These are phyloP conservation scores for Phytophthora pluvialis DNA, from an alignment of 352 stramenopile species.

Conservation along the genomic window DNA sequence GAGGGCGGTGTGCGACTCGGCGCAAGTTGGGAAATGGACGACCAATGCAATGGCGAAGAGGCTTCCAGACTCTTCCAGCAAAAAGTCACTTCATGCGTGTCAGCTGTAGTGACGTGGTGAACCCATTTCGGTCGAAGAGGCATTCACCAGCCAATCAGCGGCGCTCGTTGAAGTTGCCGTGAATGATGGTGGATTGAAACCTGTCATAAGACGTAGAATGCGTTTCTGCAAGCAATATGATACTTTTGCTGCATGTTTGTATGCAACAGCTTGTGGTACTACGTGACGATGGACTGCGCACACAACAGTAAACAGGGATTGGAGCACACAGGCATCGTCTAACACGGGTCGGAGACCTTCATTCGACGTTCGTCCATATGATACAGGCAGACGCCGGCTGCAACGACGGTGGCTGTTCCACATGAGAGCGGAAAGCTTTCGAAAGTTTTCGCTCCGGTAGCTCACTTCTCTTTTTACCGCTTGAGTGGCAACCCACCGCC, in stretches of 20 bases:
- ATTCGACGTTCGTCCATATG: conserved; percentile 4
- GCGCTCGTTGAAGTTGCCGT: conserved; percentile 22
- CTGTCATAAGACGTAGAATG: conserved; percentile 12
- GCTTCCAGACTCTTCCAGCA: conserved; percentile 2
- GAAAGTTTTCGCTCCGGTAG: not conserved
- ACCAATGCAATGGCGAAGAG: not conserved
- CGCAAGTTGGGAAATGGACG: conserved; percentile 23
- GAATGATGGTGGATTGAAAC: conserved; percentile 37
- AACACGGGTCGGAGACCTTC: not conserved
- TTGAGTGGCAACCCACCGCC: not conserved
- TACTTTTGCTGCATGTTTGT: not conserved
- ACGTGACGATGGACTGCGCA: not conserved
- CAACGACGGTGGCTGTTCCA: too few species aligned
- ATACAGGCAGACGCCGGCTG: too few species aligned
- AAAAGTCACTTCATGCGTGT: too few species aligned
- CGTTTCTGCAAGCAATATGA: not conserved
- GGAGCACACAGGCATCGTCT: not conserved
- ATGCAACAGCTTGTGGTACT: not conserved
- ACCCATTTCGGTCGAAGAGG: conserved; percentile 15
- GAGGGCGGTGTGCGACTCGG: conserved; percentile 4
- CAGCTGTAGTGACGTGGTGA: conserved; percentile 24
- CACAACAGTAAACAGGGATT: not conserved
- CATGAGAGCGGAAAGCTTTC: too few species aligned
- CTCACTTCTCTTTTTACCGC: conserved; percentile 9
- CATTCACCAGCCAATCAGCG: conserved; percentile 14